Base-by-base conservation (phyloP, 495 filamentous ascomycete genomes). In the Hypomontagnella monticulosa region DNA sequence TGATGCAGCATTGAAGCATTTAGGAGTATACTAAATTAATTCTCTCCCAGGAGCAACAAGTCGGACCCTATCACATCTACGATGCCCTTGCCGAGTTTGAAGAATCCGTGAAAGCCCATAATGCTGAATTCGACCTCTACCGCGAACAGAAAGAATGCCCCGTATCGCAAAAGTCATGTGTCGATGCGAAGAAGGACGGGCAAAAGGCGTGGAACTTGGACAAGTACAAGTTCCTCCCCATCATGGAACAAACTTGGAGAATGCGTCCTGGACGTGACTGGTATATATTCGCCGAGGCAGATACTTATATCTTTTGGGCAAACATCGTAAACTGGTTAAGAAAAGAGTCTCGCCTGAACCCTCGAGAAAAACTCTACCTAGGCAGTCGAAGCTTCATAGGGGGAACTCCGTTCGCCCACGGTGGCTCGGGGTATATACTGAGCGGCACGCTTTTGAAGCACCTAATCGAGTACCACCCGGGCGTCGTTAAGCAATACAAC, bases 221-320 rank as follows among this genome's bases (percentile, higher is more conserved):
- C 73, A 89, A 88, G 70, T 90, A 85, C 80, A 91, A 90, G 73
- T 90, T 90, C 69, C 75, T 91, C 4, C 85, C 87, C 3, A 87
- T 87, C 79, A 80, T 89, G 61, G 79, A 85, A 40, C 76, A 84
- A 27, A 83, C 86, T 15, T 83, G 82, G 68, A 67, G 71, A 23
- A 73, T 79, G 71, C 73, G 76, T 10, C 81, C 82, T n/a, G 70
- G 81, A 9, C 79, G 77, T 12, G 80, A 85, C 36, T 91, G 87
- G 87, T 91, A 85, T 65, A 80, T 90, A 42, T 89, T 90, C 71
- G 82, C 88, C 68, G 88, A 90, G 61, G 84, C 85, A 0, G 88
- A 91, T 70, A 88, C 88, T 1, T 90, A 88, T 66, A 67, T 88
- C 19, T 75, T 89, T 43, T 89, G 87, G 87, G 77, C 82, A 66